Percentiles rank a stretch among this genome's conserved stretches.
These are phyloP conservation scores for Neoascochyta sp. DNA, from an alignment of 2,329 filamentous ascomycete species.

Conservation along the genomic window DNA sequence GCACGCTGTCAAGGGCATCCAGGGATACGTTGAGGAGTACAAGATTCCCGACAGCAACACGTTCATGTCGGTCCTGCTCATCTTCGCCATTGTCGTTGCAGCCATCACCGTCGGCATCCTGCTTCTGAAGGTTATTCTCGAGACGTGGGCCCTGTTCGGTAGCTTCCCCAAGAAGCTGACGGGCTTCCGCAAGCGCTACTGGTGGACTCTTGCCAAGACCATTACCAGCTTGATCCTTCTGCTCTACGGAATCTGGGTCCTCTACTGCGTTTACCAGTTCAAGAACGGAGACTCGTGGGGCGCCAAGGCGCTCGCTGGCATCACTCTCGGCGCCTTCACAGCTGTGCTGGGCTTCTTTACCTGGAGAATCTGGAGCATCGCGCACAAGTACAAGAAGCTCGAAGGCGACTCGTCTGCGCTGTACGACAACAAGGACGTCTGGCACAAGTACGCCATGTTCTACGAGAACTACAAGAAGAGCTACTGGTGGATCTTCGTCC, in stretches of 20 bases:
- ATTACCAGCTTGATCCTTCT: slow-evolving; percentile 87
- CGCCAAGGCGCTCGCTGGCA: slow-evolving; percentile 74
- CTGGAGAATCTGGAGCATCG: slow-evolving; percentile 76
- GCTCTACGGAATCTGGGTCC: slow-evolving; percentile 89
- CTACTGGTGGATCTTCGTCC: slow-evolving; percentile 97
- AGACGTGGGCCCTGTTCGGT: slow-evolving; percentile 85
- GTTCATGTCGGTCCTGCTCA: slow-evolving; percentile 89
- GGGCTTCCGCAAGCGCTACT: slow-evolving; percentile 93
- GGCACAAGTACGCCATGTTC: slow-evolving; percentile 95
- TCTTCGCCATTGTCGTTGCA: slow-evolving; percentile 83
- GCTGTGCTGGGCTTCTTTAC: slow-evolving; percentile 76
- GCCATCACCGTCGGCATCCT: slow-evolving; percentile 81
- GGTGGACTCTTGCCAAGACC: slow-evolving; percentile 83
- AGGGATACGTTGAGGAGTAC: slow-evolving; percentile 78
- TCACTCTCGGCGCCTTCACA: slow-evolving; percentile 80
- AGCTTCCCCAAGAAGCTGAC: slow-evolving; percentile 75
- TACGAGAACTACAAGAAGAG: slow-evolving; percentile 93
- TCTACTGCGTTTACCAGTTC: slow-evolving; percentile 97
- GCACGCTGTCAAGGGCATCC: slow-evolving; percentile 67
- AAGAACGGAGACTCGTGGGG: slow-evolving; percentile 92
- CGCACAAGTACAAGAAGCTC: slow-evolving; percentile 66
- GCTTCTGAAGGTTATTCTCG: slow-evolving; percentile 85
- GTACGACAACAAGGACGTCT: slow-evolving; percentile 84
- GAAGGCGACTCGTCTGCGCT: slow-evolving; percentile 71
- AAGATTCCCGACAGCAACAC: slow-evolving; percentile 84